phyloP scores from a whole-genome alignment of 129 eudicot species.

The Tanacetum coccineum region DNA sequence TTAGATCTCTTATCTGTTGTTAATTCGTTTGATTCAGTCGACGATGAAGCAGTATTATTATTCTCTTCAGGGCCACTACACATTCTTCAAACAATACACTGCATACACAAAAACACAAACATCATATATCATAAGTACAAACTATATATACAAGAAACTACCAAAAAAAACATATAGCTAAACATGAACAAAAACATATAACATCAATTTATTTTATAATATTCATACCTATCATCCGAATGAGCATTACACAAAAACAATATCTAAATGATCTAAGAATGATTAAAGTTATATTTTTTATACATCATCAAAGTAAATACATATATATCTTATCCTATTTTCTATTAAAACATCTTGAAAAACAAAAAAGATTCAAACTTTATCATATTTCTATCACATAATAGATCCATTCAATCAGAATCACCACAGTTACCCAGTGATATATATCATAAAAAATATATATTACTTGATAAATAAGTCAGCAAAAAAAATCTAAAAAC shows the following conservation, averaged over 20 bases:
- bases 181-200: background rate
- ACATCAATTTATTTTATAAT: background rate
- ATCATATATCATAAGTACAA: background rate
- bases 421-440: background rate
- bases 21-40: constrained; percentile 5
- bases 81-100: constrained; percentile 43
- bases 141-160: background rate
- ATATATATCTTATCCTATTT: background rate
- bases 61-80: constrained; percentile 54
- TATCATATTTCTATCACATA: background rate
- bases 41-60: constrained; percentile 32
- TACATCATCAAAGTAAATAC: background rate
- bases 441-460: background rate
- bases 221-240: too few species aligned
- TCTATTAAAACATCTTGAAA: background rate
- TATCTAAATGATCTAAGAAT: background rate
- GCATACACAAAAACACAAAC: background rate
- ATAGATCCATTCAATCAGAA: background rate
- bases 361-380: background rate
- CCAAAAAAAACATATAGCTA: too few species aligned
- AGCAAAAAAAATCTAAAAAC: background rate
- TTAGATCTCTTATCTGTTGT: constrained; percentile 20
- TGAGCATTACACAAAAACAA: background rate
- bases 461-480: background rate
- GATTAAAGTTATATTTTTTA: background rate